phyloP scores from a whole-genome alignment of 2,329 filamentous ascomycete species.

The Lachnellula occidentalis region DNA sequence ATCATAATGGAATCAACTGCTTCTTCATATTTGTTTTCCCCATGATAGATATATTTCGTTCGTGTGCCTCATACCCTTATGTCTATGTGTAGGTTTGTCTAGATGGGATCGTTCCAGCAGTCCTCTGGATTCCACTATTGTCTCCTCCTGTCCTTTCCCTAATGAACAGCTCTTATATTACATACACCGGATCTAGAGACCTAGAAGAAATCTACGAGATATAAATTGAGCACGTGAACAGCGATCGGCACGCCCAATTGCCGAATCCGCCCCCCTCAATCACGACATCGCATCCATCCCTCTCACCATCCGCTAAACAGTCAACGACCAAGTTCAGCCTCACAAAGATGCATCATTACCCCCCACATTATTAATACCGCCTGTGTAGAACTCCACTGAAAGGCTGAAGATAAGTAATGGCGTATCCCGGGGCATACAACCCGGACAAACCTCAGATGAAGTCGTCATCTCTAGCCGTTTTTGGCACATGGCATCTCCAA shows the following conservation, averaged over 20 bases:
- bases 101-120: no score
- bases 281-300: slow-evolving; percentile 6
- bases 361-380: no score
- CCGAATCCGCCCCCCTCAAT: background rate
- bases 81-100: no score
- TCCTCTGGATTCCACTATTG: no score
- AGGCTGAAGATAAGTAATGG: no score
- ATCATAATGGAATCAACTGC: background rate
- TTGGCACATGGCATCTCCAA: background rate
- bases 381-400: no score
- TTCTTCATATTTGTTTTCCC: background rate
- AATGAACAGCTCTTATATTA: background rate
- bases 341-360: background rate
- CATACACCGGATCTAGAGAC: background rate
- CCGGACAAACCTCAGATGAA: no score
- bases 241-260: background rate
- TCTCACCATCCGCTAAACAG: background rate
- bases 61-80: background rate
- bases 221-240: background rate
- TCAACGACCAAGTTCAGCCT: background rate
- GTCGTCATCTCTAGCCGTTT: background rate
- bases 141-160: no score
- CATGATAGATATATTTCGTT: background rate
- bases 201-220: no score
- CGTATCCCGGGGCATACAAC: no score